Base-by-base conservation (phyloP, 768 basidiomycete species). In the Rhodotorula sphaerocarpa region DNA sequence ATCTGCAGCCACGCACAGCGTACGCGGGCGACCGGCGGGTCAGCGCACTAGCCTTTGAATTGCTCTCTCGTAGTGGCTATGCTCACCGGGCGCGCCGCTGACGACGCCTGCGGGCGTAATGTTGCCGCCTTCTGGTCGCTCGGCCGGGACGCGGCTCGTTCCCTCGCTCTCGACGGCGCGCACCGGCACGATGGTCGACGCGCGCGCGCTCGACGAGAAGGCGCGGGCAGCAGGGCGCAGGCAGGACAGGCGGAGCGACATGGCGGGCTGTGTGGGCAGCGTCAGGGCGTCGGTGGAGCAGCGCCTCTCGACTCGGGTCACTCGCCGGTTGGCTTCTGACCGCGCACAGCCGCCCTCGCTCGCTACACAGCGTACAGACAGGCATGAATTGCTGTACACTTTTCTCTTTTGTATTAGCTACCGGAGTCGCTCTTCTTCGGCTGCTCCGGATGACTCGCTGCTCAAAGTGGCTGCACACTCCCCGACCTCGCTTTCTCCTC, bases 71-170 rank as follows among this genome's bases (percentile, higher is more conserved):
- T 3, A 25, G 30, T 1, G n/a, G 30, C 18, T 20, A 30, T 4
- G 33, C 50, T 46, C 7, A 69, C 67, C 67, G 3, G 67, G 68
- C n/a, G 61, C 68, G 33, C 68, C 68, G 2, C 45, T 50, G 18
- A 69, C 68, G 43, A 63, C 68, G 15, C 64, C 68, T 3, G 68
- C 68, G 54, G 64, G 63, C 14, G 57, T 63, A 36, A 69, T 43
- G 43, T 36, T 31, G 36, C 36, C 36, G 36, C 67, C 67, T 30
- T 57, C 47, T n/a, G 67, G 62, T 3, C 59, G 55, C 42, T 68
- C 57, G 30, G 66, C 53, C 23, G 63, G 63, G 33, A 64, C 41
- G 34, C 42, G 43, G 18, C 27, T 25, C 46, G 55, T 52, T 10
- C 46, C 47, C 47, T 58, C 63, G 41, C 42, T 52, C 39, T 42